These are phyloP conservation scores for Protomyces arabidopsidicola DNA, from an alignment of 1,139 yeast species.

Conservation along the genomic window DNA sequence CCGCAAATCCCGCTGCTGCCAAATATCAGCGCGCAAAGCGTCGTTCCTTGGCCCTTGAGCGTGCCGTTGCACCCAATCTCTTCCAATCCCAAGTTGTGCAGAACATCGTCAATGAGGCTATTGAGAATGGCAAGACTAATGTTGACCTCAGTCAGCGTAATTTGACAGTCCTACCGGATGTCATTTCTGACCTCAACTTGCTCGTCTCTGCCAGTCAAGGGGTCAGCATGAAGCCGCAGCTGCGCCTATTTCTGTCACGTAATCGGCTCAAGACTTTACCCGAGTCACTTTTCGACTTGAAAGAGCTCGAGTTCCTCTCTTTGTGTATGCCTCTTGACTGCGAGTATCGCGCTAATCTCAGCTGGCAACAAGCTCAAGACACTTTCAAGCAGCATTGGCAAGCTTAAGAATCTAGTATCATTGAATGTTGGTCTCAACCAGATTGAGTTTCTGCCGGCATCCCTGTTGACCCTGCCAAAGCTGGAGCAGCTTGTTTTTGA, in stretches of 20 bases:
- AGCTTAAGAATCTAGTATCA: conserved; percentile 20
- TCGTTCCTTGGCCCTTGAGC: neutral
- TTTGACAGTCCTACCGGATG: conserved; percentile 15
- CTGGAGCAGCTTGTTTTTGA: conserved; percentile 24
- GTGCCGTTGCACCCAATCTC: conserved; percentile 1
- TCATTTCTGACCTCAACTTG: conserved; percentile 12
- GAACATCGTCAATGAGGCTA: conserved; percentile 11
- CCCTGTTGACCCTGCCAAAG: conserved; percentile 3
- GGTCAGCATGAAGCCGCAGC: conserved; percentile 6
- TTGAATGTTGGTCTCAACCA: conserved; percentile 23
- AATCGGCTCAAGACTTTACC: conserved; percentile 12
- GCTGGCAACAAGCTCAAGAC: conserved; percentile 15
- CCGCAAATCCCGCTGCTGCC: conserved; percentile 11
- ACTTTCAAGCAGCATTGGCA: conserved; percentile 14
- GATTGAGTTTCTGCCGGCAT: conserved; percentile 24
- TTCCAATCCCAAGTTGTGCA: conserved; percentile 10
- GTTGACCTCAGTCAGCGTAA: conserved; percentile 16
- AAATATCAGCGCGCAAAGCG: neutral
- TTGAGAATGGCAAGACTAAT: conserved; percentile 12
- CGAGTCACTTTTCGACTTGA: conserved; percentile 4
- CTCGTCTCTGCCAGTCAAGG: conserved; percentile 15
- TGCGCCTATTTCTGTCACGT: conserved; percentile 5
- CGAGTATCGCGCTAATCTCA: neutral
- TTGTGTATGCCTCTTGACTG: neutral
- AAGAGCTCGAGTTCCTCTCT: conserved; percentile 14